phyloP scores from a whole-genome alignment of 768 basidiomycete genomes.

The Cystofilobasidium bisporidii region DNA sequence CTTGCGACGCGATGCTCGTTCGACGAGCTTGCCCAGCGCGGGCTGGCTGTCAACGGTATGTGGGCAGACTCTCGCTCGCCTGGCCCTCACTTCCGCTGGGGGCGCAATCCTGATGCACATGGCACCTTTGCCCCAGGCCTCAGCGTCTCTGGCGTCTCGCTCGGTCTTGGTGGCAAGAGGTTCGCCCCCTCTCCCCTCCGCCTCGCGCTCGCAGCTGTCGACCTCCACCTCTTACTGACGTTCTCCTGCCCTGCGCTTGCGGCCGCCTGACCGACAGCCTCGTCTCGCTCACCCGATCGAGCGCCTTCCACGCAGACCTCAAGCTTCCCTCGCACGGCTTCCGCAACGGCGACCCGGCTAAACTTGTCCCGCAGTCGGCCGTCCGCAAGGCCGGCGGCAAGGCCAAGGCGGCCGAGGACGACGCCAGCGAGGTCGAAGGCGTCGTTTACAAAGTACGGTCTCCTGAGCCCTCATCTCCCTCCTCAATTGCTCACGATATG shows the following conservation, averaged over 20 bases:
- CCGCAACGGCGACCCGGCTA: constrained; percentile 81
- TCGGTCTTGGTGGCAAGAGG: constrained; percentile 78
- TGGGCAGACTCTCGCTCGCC: neutral
- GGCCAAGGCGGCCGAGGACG: constrained; percentile 5
- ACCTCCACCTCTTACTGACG: no score
- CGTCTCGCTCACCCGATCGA: constrained; percentile 72
- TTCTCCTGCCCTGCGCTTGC: no score
- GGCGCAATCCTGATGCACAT: neutral
- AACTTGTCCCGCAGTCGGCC: constrained; percentile 62
- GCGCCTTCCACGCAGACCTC: constrained; percentile 62
- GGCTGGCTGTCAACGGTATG: constrained; percentile 59
- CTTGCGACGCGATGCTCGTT: constrained; percentile 72
- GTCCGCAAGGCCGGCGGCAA: constrained; percentile 28
- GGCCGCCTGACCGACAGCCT: no score
- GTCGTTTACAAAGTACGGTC: constrained; percentile 68
- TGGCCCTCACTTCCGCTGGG: no score
- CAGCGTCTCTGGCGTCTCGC: constrained; percentile 57
- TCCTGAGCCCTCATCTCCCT: neutral
- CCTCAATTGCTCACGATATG: no score
- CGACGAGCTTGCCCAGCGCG: constrained; percentile 76
- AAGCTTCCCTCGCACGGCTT: constrained; percentile 79
- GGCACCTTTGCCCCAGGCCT: constrained; percentile 38
- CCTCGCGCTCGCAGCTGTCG: no score
- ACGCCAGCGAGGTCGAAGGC: constrained; percentile 49
- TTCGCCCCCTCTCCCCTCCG: no score